Evolutionary conservation across 768 basidiomycete genomes (phyloP).

Genomic region (Asterophora parasitica): DNA sequence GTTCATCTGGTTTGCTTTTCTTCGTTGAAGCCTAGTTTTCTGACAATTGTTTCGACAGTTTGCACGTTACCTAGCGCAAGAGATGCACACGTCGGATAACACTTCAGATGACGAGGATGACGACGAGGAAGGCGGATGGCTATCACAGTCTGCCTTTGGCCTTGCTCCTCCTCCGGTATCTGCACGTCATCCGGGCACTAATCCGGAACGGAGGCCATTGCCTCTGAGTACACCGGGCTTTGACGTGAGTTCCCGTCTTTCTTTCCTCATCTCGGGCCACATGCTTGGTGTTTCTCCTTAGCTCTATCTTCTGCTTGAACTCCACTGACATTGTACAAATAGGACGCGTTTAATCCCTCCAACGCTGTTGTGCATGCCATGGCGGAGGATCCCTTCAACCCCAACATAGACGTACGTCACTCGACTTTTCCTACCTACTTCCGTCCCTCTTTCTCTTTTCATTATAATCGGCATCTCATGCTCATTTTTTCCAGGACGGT

Average conservation of each 20-base stretch:
- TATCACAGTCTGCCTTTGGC: constrained; percentile 72
- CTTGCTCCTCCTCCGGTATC: constrained; percentile 46
- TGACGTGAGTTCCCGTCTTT: constrained; percentile 40
- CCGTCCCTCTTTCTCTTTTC: not conserved
- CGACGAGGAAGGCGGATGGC: constrained; percentile 78
- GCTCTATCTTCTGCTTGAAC: not conserved
- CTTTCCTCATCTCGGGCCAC: not conserved
- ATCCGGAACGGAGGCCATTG: constrained; percentile 37
- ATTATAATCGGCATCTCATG: not conserved
- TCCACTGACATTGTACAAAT: not conserved
- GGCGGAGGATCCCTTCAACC: constrained; percentile 47
- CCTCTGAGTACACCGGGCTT: constrained; percentile 38
- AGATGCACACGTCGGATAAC: constrained; percentile 61
- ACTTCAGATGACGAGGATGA: constrained; percentile 60
- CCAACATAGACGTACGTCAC: constrained; percentile 46
- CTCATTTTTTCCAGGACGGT: constrained; percentile 39
- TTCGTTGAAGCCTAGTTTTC: not conserved
- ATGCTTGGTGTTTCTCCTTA: not conserved
- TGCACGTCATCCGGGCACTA: constrained; percentile 36
- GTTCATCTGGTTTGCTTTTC: constrained; percentile 25
- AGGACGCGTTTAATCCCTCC: constrained; percentile 52
- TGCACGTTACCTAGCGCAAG: constrained; percentile 71
- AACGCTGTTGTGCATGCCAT: constrained; percentile 29
- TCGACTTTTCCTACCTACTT: not conserved
- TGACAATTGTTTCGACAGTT: constrained; percentile 45